phyloP scores from a whole-genome alignment of 805 yeast species.

The Millerozyma acaciae region DNA sequence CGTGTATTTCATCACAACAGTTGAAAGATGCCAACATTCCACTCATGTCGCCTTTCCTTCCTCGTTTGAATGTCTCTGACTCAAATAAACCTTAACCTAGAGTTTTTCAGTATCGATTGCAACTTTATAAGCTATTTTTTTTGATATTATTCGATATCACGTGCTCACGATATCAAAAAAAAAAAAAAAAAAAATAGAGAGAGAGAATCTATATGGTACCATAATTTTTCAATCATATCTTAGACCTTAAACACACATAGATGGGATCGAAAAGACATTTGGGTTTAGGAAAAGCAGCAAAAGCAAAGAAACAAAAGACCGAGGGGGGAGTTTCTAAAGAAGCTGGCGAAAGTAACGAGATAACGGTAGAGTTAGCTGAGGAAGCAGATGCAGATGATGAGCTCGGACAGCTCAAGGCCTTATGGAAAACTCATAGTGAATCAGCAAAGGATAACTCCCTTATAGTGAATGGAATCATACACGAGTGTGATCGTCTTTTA shows the following conservation, averaged over 20 bases:
- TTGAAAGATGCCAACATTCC: conserved; percentile 37
- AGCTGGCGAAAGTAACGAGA: conserved; percentile 16
- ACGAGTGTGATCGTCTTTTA: conserved; percentile 82
- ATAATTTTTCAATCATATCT: no score
- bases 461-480: conserved; percentile 79
- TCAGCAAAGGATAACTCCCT: conserved; percentile 60
- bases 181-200: neutral
- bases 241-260: no score
- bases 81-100: neutral
- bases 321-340: conserved; percentile 14
- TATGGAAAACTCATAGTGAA: conserved; percentile 61
- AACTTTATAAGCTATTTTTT: neutral
- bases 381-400: conserved; percentile 75
- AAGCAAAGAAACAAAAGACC: conserved; percentile 41
- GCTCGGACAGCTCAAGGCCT: conserved; percentile 66
- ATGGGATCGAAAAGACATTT: conserved; percentile 31
- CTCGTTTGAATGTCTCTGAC: no score
- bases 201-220: no score
- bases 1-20: conserved; percentile 49
- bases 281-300: conserved; percentile 45
- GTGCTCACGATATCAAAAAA: conserved; percentile 2
- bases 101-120: neutral
- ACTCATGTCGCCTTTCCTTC: conserved; percentile 12
- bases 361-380: conserved; percentile 62
- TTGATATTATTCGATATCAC: conserved; percentile 9